Evolutionary conservation across 805 yeast species (phyloP).

Genomic region (Danielozyma ontarioensis): DNA sequence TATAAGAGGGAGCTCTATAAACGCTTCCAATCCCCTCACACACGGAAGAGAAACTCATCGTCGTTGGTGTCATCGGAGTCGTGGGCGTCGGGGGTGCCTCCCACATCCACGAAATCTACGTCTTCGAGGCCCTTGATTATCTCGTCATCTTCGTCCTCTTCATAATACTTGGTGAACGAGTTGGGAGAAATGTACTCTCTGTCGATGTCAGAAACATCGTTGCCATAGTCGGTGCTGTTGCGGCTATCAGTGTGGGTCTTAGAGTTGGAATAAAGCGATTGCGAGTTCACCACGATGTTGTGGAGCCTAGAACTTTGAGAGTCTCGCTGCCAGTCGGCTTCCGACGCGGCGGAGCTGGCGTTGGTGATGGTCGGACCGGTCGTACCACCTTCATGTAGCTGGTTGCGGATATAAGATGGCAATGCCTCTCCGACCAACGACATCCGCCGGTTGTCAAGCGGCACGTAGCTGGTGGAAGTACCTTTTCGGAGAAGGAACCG

Average conservation of each 20-base stretch:
- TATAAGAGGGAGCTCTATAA: not conserved
- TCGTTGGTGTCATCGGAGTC: slow-evolving; percentile 14
- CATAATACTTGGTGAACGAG: slow-evolving; percentile 28
- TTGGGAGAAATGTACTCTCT: slow-evolving; percentile 39
- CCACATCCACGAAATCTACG: slow-evolving; percentile 21
- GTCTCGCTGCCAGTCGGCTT: slow-evolving; percentile 1
- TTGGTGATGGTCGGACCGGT: slow-evolving; percentile 1
- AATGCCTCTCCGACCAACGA: slow-evolving; percentile 33
- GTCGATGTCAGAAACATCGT: slow-evolving; percentile 18
- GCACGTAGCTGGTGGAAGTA: slow-evolving; percentile 1
- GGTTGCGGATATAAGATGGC: slow-evolving; percentile 31
- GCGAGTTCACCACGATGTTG: slow-evolving; percentile 24
- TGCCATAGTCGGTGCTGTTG: slow-evolving; percentile 8
- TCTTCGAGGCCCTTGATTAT: slow-evolving; percentile 14
- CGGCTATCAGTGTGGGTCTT: slow-evolving; percentile 6
- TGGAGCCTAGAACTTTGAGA: not conserved
- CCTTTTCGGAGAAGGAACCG: not conserved
- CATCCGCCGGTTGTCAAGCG: slow-evolving; percentile 15
- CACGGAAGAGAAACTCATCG: slow-evolving; percentile 28
- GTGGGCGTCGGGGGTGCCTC: slow-evolving; percentile 15
- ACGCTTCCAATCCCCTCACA: slow-evolving; percentile 1
- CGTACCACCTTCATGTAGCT: slow-evolving; percentile 5
- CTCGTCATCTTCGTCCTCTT: slow-evolving; percentile 15
- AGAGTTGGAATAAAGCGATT: slow-evolving; percentile 26
- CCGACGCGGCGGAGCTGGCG: not conserved